These are phyloP conservation scores for Capsicum baccatum DNA, from an alignment of 257 asterid genomes.

Conservation along the genomic window DNA sequence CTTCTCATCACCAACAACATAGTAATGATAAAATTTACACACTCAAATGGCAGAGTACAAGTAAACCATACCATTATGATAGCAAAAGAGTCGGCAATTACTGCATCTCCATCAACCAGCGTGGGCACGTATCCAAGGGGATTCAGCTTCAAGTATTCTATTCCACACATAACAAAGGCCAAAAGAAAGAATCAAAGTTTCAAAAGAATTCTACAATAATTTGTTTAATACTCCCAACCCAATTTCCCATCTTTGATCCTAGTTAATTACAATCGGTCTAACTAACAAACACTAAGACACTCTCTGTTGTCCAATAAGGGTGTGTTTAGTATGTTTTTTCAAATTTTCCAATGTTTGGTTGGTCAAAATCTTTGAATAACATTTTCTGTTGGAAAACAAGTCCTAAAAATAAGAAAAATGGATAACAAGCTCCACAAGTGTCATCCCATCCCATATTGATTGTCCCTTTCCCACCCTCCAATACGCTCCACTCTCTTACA, in stretches of 20 bases:
- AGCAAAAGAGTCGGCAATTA: slow-evolving; percentile 78
- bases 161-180: slow-evolving; percentile 33
- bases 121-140: slow-evolving; percentile 81
- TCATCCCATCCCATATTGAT: neutral
- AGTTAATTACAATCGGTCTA: neutral
- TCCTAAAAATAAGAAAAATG: too few species aligned
- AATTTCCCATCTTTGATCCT: slow-evolving; percentile 23
- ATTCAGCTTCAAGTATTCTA: slow-evolving; percentile 86
- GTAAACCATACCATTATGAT: slow-evolving; percentile 71
- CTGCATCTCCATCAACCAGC: slow-evolving; percentile 75
- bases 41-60: slow-evolving; percentile 6
- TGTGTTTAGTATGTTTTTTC: neutral
- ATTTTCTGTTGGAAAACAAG: neutral
- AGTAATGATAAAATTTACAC: neutral
- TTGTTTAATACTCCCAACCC: neutral
- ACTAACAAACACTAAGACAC: neutral
- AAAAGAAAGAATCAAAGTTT: neutral
- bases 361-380: neutral
- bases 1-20: neutral
- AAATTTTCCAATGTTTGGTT: neutral
- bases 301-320: neutral
- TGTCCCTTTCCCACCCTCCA: neutral
- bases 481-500: neutral
- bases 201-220: neutral
- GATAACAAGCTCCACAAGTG: neutral